A percentile compares a stretch with the other conserved stretches of the same genome.
phyloP scores from a whole-genome alignment of 2,329 filamentous ascomycete species.

The Xylaria sp. region DNA sequence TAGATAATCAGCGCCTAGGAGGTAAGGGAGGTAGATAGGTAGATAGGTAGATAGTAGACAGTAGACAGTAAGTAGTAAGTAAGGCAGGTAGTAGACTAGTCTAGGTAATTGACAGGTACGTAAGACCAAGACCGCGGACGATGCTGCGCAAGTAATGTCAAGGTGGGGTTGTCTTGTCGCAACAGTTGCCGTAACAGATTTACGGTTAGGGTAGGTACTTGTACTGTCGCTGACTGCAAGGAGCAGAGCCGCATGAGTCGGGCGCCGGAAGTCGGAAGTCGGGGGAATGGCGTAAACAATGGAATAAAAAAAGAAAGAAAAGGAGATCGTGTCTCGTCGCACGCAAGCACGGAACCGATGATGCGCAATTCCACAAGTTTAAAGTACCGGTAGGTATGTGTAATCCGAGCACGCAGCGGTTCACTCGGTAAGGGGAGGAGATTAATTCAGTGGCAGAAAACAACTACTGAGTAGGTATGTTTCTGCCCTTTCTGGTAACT shows the following conservation, averaged over 20 bases:
- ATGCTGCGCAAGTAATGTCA: not conserved
- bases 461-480: not conserved
- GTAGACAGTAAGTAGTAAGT: not conserved
- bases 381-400: no score
- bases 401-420: not conserved
- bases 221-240: not conserved
- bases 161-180: constrained; percentile 32
- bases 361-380: not conserved
- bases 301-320: not conserved
- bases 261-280: constrained; percentile 14
- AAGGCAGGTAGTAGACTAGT: not conserved
- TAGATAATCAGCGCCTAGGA: no score
- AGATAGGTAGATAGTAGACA: constrained; percentile 6
- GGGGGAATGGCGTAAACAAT: not conserved
- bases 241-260: constrained; percentile 34
- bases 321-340: not conserved
- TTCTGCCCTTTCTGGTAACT: not conserved
- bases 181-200: constrained; percentile 26
- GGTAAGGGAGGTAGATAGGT: not conserved
- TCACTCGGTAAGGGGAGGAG: not conserved
- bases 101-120: not conserved
- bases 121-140: not conserved
- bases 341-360: not conserved
- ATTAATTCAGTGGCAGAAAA: not conserved
- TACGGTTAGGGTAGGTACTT: not conserved